Percentiles rank a stretch among this genome's conserved stretches.
Evolutionary conservation across 805 yeast species (phyloP).

Genomic region (Saturnispora sekii): DNA sequence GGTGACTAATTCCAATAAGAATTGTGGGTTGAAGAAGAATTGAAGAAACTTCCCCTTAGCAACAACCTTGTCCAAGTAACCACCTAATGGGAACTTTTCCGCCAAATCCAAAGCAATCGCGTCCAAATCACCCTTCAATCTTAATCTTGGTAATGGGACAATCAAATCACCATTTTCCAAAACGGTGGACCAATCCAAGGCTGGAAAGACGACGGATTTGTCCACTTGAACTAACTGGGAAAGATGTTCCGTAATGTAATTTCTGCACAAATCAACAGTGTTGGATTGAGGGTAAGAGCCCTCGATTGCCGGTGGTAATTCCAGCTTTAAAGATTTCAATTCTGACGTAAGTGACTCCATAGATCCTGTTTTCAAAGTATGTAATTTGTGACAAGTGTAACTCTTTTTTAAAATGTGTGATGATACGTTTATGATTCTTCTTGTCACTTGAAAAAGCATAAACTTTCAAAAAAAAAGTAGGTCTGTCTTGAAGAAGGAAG

Average conservation of each 20-base stretch:
- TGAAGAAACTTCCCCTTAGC: slow-evolving; percentile 90
- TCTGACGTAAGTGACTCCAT: slow-evolving; percentile 18
- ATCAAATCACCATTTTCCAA: slow-evolving; percentile 88
- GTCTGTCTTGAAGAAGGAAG: background rate
- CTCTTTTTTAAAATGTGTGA: background rate
- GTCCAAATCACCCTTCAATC: slow-evolving; percentile 79
- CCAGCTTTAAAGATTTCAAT: slow-evolving; percentile 20
- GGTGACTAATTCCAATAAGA: slow-evolving; percentile 59
- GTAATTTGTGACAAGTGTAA: background rate
- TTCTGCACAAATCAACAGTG: slow-evolving; percentile 81
- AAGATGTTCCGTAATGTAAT: slow-evolving; percentile 76
- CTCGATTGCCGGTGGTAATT: slow-evolving; percentile 34
- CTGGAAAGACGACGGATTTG: slow-evolving; percentile 58
- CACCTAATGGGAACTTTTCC: slow-evolving; percentile 60
- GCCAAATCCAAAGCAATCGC: slow-evolving; percentile 72
- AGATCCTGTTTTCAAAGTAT: slow-evolving; percentile 6
- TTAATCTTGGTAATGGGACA: slow-evolving; percentile 83
- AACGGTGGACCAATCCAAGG: slow-evolving; percentile 80
- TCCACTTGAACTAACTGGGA: slow-evolving; percentile 66
- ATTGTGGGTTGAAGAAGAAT: slow-evolving; percentile 64
- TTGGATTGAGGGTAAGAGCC: slow-evolving; percentile 72
- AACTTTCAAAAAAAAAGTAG: slow-evolving; percentile 1
- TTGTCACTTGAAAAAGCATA: slow-evolving; percentile 7
- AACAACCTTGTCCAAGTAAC: slow-evolving; percentile 56
- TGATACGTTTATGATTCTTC: slow-evolving; percentile 1